These are phyloP conservation scores for Xerocomus cyaneibrunnescens DNA, from an alignment of 1,284 basidiomycete species.

Conservation along the genomic window DNA sequence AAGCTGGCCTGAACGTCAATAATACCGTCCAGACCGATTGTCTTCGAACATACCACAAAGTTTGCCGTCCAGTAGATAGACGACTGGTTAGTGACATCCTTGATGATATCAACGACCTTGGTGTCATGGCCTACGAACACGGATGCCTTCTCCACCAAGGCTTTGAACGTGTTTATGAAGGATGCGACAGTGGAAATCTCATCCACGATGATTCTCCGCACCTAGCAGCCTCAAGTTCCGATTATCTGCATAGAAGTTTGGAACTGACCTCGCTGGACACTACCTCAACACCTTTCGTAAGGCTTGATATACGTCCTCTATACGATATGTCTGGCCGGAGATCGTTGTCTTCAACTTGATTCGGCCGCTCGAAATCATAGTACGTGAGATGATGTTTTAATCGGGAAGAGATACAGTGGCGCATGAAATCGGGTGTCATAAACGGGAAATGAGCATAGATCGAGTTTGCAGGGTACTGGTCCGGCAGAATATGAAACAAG, in stretches of 20 bases:
- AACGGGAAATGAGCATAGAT: conserved; percentile 68
- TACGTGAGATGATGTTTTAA: conserved; percentile 15
- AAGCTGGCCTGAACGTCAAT: conserved; percentile 37
- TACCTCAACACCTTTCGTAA: conserved; percentile 14
- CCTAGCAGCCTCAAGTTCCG: conserved; percentile 8
- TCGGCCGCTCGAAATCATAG: conserved; percentile 27
- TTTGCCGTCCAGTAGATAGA: conserved; percentile 67
- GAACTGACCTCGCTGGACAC: conserved; percentile 19
- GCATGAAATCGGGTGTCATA: conserved; percentile 46
- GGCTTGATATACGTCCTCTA: conserved; percentile 19
- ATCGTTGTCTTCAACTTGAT: background rate
- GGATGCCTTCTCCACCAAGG: conserved; percentile 19
- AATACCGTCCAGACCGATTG: background rate
- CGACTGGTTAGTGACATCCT: conserved; percentile 67
- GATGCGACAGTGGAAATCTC: conserved; percentile 7
- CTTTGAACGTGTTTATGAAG: conserved; percentile 13
- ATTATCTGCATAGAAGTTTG: background rate
- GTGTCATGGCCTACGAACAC: conserved; percentile 35
- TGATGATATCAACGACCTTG: conserved; percentile 63
- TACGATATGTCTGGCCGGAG: conserved; percentile 11
- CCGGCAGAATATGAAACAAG: conserved; percentile 67
- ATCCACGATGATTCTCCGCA: conserved; percentile 11
- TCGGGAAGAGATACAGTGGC: conserved; percentile 12
- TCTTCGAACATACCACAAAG: conserved; percentile 48
- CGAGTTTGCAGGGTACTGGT: conserved; percentile 60